Base-by-base conservation (phyloP, 352 stramenopile species). In the Phytophthora melonis region DNA sequence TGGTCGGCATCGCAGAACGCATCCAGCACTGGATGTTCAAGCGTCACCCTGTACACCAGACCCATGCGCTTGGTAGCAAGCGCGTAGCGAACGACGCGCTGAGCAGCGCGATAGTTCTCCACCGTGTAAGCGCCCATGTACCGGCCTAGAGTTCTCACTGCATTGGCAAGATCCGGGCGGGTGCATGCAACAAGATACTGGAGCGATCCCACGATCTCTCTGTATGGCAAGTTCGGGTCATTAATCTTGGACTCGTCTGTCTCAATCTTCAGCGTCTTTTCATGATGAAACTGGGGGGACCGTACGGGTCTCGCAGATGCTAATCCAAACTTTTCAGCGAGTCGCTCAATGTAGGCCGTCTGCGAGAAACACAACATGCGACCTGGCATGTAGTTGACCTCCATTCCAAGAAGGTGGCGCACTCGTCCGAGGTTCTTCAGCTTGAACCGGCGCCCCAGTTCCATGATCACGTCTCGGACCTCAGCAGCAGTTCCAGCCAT, bases 131-230 rank as follows among this genome's bases (percentile, higher is more conserved):
- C 58, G 21, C 30, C 36, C 3, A 25, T 34, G 23, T 55, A 64
- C 1, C 41, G 58, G 8, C 58, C 39, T 14, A 64, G 25, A 11
- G 58, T 30, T n/a, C 58, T 30, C 41, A 64, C 58, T n/a, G 41
- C 41, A 45, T 64, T 64, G 16, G 58, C 41, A 19, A 54, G 13
- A 7, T 64, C 43, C 16, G 58, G 41, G 1, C 43, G 41, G 16
- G 58, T 64, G 16, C 58, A 64, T 1, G 25, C 7, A 1, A 64
- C 43, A 13, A 56, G 14, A 27, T 64, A 64, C 41, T 64, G 58
- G 13, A 64, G 39, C 0, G 41, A 64, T 19, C 41, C 56, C 10
- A 64, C 58, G 10, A 64, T 55, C 23, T 64, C 19, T 23, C 58
- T 25, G 27, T 56, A 64, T 1, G 41, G 58, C 27, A 56, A 27